phyloP scores from a whole-genome alignment of 768 basidiomycete species.

The Lactifluus piperatus region DNA sequence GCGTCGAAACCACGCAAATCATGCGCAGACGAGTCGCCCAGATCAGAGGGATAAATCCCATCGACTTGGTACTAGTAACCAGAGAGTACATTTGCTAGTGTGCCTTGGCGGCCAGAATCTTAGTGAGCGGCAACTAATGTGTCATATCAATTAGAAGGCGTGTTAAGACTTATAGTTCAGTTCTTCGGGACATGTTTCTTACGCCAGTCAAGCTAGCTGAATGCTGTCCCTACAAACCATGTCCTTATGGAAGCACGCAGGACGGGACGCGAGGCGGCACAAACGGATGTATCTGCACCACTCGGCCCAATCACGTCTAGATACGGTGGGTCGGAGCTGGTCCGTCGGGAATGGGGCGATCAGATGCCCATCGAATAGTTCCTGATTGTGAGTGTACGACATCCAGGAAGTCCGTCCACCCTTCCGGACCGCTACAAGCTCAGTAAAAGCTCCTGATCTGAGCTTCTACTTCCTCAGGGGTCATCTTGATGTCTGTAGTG shows the following conservation, averaged over 20 bases:
- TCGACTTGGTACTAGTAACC: too few relatives aligned
- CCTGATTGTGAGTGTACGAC: neutral
- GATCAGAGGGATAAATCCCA: too few relatives aligned
- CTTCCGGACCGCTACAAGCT: neutral
- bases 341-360: neutral
- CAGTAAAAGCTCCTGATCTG: slow-evolving; percentile 59
- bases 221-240: neutral
- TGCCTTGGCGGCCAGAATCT: neutral
- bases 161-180: neutral
- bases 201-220: neutral
- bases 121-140: neutral
- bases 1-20: too few relatives aligned
- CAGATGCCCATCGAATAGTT: neutral
- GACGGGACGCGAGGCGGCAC: neutral
- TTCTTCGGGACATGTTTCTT: neutral
- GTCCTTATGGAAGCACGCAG: neutral
- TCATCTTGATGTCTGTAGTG: slow-evolving; percentile 64
- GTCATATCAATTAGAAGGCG: too few relatives aligned
- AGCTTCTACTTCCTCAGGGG: slow-evolving; percentile 62
- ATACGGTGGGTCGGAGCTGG: too few relatives aligned
- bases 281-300: too few relatives aligned
- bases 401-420: neutral
- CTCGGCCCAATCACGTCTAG: neutral
- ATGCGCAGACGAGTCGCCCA: too few relatives aligned
- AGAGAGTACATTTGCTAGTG: too few relatives aligned